Conservation (phyloP, 257 asterid species). For the Lithospermum erythrorhizon region DNA sequence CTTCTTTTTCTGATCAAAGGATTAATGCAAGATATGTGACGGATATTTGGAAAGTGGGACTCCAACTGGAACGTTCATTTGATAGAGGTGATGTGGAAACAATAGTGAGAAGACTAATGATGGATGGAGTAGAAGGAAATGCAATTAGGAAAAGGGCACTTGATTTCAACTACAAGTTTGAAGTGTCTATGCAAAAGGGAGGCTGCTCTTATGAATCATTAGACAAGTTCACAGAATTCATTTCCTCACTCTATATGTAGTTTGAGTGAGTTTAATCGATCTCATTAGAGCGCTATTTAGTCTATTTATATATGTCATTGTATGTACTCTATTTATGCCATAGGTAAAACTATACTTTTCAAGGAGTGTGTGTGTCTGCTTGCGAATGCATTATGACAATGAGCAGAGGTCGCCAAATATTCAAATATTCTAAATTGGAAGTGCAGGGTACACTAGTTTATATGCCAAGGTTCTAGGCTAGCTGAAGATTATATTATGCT, state of each 20-base stretch:
- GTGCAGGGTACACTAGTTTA: no score
- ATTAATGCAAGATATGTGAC: slow-evolving; percentile 9
- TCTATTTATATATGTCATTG: no score
- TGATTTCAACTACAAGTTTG: slow-evolving; percentile 6
- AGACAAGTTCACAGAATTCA: slow-evolving; percentile 11
- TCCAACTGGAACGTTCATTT: slow-evolving; percentile 7
- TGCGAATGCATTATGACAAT: no score
- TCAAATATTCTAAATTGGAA: no score
- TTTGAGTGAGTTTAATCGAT: background rate
- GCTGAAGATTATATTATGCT: no score
- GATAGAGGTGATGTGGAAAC: slow-evolving; percentile 4
- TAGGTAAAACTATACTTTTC: no score
- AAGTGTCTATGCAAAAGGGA: slow-evolving; percentile 4
- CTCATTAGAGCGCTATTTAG: background rate
- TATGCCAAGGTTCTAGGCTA: no score
- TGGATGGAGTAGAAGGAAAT: slow-evolving; percentile 5
- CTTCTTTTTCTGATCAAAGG: slow-evolving; percentile 10
- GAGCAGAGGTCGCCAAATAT: no score
- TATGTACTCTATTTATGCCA: no score
- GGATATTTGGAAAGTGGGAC: slow-evolving; percentile 17
- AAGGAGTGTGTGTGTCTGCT: no score
- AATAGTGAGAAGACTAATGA: slow-evolving; percentile 10
- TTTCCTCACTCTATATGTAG: slow-evolving; percentile 2
- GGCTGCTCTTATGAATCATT: slow-evolving; percentile 20
- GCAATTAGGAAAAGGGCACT: slow-evolving; percentile 6